phyloP scores from a whole-genome alignment of 2,329 filamentous ascomycete species.

The Fusarium pseudocircinatum region DNA sequence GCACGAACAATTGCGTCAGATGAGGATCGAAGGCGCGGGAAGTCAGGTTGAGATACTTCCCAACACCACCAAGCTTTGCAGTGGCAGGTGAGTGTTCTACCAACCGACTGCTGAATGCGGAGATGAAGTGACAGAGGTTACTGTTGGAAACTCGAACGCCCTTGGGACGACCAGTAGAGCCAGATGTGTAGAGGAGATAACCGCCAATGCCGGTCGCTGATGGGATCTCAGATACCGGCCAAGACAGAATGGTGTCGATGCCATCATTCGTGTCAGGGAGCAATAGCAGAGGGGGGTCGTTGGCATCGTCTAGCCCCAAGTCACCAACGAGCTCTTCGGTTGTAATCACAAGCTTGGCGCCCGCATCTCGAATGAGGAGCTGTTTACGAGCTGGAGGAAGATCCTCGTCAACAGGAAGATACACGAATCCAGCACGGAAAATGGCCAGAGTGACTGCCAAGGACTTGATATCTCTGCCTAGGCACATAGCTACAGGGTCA shows the following conservation, averaged over 20 bases:
- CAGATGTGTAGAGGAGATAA: conserved; percentile 27
- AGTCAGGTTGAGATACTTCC: conserved; percentile 25
- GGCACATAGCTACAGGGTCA: conserved; percentile 6
- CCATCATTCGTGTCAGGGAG: background rate
- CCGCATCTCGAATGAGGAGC: conserved; percentile 13
- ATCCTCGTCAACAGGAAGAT: conserved; percentile 11
- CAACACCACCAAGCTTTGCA: background rate
- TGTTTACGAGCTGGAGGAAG: conserved; percentile 6
- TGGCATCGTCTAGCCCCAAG: background rate
- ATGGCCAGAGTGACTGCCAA: conserved; percentile 16
- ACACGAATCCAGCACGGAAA: conserved; percentile 3
- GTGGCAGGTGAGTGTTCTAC: background rate
- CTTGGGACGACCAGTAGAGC: conserved; percentile 20
- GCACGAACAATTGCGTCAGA: conserved; percentile 14
- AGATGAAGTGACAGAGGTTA: conserved; percentile 17
- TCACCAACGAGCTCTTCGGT: background rate
- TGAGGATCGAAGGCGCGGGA: conserved; percentile 25
- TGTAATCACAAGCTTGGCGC: conserved; percentile 6
- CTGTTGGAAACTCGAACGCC: conserved; percentile 16
- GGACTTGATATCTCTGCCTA: conserved; percentile 12
- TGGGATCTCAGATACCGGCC: background rate
- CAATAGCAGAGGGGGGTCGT: background rate
- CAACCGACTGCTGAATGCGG: conserved; percentile 5
- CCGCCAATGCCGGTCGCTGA: background rate
- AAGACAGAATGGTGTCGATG: accelerated